Evolutionary conservation across 306 rosid genomes (phyloP).

Genomic region (Lablab purpureus): DNA sequence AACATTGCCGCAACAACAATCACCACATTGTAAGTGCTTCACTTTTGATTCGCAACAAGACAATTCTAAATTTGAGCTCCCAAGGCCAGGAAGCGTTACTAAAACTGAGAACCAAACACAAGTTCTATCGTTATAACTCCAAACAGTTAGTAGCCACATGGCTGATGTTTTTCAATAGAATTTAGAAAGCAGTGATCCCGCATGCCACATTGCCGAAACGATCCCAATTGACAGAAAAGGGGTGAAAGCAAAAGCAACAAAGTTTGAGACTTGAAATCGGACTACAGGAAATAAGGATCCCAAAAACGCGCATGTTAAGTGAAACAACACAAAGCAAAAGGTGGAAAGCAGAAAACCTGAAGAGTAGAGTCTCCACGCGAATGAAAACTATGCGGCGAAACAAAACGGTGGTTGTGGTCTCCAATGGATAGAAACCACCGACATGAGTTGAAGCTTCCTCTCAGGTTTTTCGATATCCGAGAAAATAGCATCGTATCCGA

Average conservation of each 20-base stretch:
- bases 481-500: constrained; percentile 58
- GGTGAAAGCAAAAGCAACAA: background rate
- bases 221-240: constrained; percentile 6
- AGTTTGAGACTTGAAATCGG: constrained; percentile 14
- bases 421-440: constrained; percentile 56
- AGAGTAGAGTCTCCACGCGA: constrained; percentile 45
- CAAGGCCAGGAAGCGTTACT: background rate
- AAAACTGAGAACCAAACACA: constrained; percentile 1
- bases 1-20: background rate
- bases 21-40: constrained; percentile 26
- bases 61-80: background rate
- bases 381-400: constrained; percentile 34
- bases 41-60: constrained; percentile 5
- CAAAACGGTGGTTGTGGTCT: constrained; percentile 48
- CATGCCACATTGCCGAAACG: background rate
- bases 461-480: constrained; percentile 63
- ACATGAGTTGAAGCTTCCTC: constrained; percentile 53
- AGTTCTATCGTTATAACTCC: background rate
- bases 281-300: background rate
- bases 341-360: constrained; percentile 51
- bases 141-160: constrained; percentile 14
- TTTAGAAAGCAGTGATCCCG: constrained; percentile 30
- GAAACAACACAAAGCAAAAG: background rate
- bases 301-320: background rate
- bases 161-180: background rate